Evolutionary conservation across 345 rosid species (phyloP).

Genomic region (Syzygium aqueum): DNA sequence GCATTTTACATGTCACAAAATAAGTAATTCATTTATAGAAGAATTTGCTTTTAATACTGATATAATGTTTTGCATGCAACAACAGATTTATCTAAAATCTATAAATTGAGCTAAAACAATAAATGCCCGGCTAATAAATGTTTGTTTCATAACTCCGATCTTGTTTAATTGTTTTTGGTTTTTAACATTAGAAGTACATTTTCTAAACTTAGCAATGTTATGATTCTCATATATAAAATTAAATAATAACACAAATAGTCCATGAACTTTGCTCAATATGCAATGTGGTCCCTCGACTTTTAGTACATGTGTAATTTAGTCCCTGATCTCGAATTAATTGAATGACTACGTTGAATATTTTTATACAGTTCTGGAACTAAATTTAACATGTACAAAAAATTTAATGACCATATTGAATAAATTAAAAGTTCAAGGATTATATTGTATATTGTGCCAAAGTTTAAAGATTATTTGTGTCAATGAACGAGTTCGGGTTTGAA

Average conservation of each 20-base stretch:
- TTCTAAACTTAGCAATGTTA: rapidly evolving
- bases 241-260: too few relatives aligned
- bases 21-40: not conserved
- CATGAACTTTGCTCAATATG: too few relatives aligned
- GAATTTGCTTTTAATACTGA: not conserved
- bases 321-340: too few relatives aligned
- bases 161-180: not conserved
- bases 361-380: too few relatives aligned
- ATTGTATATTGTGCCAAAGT: too few relatives aligned
- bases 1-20: not conserved
- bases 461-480: too few relatives aligned
- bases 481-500: not conserved
- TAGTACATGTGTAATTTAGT: too few relatives aligned
- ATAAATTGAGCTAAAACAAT: not conserved
- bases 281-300: too few relatives aligned
- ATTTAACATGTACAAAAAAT: too few relatives aligned
- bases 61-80: not conserved
- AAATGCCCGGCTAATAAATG: not conserved
- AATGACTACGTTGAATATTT: too few relatives aligned
- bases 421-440: too few relatives aligned
- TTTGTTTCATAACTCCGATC: not conserved
- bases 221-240: not conserved
- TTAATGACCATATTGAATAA: too few relatives aligned
- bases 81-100: not conserved
- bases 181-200: not conserved